These are phyloP conservation scores for Trichoderma harzianum DNA, from an alignment of 2,329 filamentous ascomycete genomes.

Conservation along the genomic window DNA sequence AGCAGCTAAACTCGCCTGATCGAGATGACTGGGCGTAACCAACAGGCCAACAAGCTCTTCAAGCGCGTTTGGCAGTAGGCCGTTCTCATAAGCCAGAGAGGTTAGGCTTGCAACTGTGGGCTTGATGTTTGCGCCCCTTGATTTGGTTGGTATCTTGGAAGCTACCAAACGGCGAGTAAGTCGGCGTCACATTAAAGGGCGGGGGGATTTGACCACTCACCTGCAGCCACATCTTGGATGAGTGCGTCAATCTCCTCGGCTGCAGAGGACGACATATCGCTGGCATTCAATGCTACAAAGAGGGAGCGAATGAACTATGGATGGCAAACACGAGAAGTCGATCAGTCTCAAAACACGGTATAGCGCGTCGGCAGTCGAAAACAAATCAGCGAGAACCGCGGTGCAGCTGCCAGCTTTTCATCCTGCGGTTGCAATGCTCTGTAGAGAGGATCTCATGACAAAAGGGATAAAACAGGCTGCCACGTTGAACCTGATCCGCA, in stretches of 20 bases:
- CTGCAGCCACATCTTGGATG: constrained; percentile 36
- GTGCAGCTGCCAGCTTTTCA: neutral
- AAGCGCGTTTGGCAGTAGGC: constrained; percentile 60
- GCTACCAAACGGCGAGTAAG: constrained; percentile 37
- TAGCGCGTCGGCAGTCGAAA: constrained; percentile 5
- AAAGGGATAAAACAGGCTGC: neutral
- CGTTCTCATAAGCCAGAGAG: constrained; percentile 62
- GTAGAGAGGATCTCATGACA: neutral
- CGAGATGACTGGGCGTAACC: constrained; percentile 64
- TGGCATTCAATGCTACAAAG: neutral
- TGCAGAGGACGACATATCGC: constrained; percentile 12
- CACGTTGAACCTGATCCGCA: neutral
- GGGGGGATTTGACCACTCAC: constrained; percentile 21
- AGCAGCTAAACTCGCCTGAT: constrained; percentile 68
- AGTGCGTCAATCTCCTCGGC: constrained; percentile 36
- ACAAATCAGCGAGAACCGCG: neutral
- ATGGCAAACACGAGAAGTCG: neutral
- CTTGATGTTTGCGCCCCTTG: constrained; percentile 60
- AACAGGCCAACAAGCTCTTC: constrained; percentile 63
- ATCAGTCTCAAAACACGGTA: neutral
- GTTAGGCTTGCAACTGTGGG: constrained; percentile 61
- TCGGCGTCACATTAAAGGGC: neutral
- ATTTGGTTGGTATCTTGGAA: constrained; percentile 61
- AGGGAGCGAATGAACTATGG: too few species aligned
- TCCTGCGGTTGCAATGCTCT: neutral